Conservation (phyloP, 1,284 basidiomycete genomes). For the Anthracocystis setariae region DNA sequence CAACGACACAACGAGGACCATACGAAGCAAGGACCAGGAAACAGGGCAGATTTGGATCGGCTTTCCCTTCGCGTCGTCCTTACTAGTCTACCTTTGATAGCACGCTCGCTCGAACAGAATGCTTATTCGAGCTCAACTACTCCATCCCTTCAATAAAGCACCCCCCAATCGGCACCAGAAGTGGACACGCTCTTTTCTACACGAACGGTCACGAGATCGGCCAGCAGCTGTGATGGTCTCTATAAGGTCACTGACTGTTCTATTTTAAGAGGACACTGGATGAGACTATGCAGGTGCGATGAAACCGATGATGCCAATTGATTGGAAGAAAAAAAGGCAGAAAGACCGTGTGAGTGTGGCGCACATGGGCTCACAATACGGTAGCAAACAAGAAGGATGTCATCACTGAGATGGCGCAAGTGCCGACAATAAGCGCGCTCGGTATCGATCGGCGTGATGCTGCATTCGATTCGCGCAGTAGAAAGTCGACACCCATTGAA, state of each 20-base stretch:
- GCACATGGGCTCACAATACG: conserved; percentile 1
- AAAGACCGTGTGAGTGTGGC: background rate
- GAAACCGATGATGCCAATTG: background rate
- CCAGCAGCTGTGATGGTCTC: background rate
- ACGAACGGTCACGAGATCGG: no score
- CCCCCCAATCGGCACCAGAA: no score
- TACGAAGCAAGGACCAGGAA: background rate
- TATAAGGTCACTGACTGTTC: background rate
- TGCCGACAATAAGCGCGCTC: background rate
- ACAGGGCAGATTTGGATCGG: conserved; percentile 1
- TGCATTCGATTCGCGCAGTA: conserved; percentile 48
- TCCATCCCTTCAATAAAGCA: no score
- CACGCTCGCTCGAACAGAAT: no score
- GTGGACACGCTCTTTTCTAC: no score
- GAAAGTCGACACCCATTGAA: conserved; percentile 60
- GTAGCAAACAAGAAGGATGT: conserved; percentile 1
- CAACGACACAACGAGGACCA: no score
- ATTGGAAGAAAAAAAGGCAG: background rate
- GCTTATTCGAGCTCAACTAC: no score
- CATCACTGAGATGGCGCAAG: background rate
- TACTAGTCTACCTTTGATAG: no score
- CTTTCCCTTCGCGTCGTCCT: background rate
- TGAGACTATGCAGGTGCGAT: conserved; percentile 6
- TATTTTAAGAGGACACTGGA: background rate
- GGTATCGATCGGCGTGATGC: background rate